Conservation (phyloP, 148 eudicot genomes). For the Persicaria maculosa region DNA sequence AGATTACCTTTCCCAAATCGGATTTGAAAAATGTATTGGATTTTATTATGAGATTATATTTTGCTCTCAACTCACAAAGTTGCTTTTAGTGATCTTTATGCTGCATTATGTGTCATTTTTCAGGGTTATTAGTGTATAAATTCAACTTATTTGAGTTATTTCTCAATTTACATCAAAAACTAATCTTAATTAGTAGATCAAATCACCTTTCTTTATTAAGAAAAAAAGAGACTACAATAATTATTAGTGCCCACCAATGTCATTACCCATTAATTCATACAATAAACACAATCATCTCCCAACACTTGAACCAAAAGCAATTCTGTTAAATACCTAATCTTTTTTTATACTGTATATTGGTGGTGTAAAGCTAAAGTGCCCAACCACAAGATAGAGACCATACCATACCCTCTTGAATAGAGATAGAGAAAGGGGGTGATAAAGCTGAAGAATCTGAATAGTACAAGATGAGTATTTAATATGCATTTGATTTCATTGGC, state of each 20-base stretch:
- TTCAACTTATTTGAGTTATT: no score
- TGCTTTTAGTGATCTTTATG: no score
- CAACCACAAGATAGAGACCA: not conserved
- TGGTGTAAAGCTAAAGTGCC: not conserved
- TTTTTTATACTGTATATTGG: not conserved
- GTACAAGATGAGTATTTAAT: not conserved
- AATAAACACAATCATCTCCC: not conserved
- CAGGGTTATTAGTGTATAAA: no score
- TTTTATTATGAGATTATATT: no score
- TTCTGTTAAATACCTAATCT: not conserved
- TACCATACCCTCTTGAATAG: not conserved
- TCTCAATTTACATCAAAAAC: no score
- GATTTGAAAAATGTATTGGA: no score
- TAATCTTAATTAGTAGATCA: no score
- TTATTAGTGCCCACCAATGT: not conserved
- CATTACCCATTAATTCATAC: not conserved
- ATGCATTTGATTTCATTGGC: not conserved
- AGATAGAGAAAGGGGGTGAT: not conserved
- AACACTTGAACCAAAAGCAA: constrained; percentile 2
- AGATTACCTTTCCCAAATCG: no score
- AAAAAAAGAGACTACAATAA: not conserved
- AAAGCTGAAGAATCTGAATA: constrained; percentile 8
- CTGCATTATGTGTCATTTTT: no score
- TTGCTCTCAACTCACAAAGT: no score
- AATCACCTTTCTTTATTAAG: no score